Percentiles rank a stretch among this genome's conserved stretches.
Conservation (phyloP, 768 basidiomycete genomes). For the Royoungia palumana region DNA sequence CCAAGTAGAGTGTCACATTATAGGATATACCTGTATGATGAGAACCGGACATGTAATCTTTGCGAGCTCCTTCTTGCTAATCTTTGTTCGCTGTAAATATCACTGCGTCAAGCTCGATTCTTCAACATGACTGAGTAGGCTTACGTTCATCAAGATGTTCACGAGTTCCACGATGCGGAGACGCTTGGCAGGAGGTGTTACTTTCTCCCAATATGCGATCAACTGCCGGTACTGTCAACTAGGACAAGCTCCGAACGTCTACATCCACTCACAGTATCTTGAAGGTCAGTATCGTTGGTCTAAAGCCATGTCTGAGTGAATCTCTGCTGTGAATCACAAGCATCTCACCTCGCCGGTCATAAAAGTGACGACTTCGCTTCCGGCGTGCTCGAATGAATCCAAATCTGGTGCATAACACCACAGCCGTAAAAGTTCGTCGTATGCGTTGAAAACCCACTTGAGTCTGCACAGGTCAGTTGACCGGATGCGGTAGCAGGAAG, state of each 20-base stretch:
- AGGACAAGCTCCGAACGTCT: neutral
- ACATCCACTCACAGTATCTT: slow-evolving; percentile 54
- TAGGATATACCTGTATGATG: slow-evolving; percentile 56
- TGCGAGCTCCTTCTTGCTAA: slow-evolving; percentile 47
- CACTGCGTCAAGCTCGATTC: neutral
- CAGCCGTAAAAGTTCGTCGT: slow-evolving; percentile 58
- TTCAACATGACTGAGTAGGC: slow-evolving; percentile 18
- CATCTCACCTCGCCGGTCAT: slow-evolving; percentile 55
- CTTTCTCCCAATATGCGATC: slow-evolving; percentile 60
- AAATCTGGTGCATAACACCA: slow-evolving; percentile 68
- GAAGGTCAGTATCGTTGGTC: slow-evolving; percentile 46
- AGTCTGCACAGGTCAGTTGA: slow-evolving; percentile 37
- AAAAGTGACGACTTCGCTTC: slow-evolving; percentile 54
- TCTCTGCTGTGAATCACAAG: neutral
- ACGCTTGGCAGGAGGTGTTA: slow-evolving; percentile 52
- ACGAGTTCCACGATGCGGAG: slow-evolving; percentile 50
- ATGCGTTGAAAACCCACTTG: slow-evolving; percentile 56
- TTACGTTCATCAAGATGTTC: slow-evolving; percentile 59
- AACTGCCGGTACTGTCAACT: slow-evolving; percentile 41
- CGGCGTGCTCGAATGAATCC: slow-evolving; percentile 63
- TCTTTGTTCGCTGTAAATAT: slow-evolving; percentile 48
- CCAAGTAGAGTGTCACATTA: neutral
- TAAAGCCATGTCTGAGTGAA: slow-evolving; percentile 4
- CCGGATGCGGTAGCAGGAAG: neutral
- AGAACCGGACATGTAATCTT: slow-evolving; percentile 60